Base-by-base conservation (phyloP, 164 flowering plant species). In the Litsea cubeba region DNA sequence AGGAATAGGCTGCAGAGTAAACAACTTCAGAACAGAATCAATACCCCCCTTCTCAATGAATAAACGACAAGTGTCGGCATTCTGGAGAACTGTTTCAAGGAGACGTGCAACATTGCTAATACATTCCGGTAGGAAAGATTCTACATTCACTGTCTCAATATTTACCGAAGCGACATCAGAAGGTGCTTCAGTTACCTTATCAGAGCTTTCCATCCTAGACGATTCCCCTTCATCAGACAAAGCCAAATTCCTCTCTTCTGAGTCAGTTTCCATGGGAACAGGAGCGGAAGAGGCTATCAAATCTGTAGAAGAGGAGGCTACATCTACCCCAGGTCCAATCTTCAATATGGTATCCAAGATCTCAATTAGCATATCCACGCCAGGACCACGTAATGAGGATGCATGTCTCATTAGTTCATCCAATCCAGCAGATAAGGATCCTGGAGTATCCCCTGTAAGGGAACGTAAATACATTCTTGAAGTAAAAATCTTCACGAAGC, bases 381-480 rank as follows among this genome's bases (percentile, higher is more conserved):
- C 97, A 72, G 88, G 88, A 15, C 82, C 90, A 70, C 97, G 92
- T 81, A 94, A 81, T 18, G 90, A 83, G 10, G 96, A 82, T 50
- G 92, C 89, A 85, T 94, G 98, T 60, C 98, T 90, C 92, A 94
- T 86, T 22, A 94, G 84, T 80, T 92, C 97, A 89, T 92, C 98
- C 80, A 94, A 76, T 26, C 91, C 93, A 80, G 87, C 84, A 25
- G 97, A 91, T 83, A 94, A 85, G 57, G 94, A 80, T 35, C 87
- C 94, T 1, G 92, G 80, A 20, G 92, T 84, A 76, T 90, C 97
- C 60, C 90, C 93, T 35, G 86, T 62, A 70, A 92, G 91, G 25
- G 85, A 90, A 70, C 90, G 95, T 69, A 87, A 74, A 81, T 92
- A 94, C 17, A 84, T 73, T 81, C 83, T 85, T 6, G 97, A 91